Evolutionary conservation across 2,329 filamentous ascomycete species (phyloP), one percentile per base, ranked within the genome.

Genomic region (Fusarium concolor): DNA sequence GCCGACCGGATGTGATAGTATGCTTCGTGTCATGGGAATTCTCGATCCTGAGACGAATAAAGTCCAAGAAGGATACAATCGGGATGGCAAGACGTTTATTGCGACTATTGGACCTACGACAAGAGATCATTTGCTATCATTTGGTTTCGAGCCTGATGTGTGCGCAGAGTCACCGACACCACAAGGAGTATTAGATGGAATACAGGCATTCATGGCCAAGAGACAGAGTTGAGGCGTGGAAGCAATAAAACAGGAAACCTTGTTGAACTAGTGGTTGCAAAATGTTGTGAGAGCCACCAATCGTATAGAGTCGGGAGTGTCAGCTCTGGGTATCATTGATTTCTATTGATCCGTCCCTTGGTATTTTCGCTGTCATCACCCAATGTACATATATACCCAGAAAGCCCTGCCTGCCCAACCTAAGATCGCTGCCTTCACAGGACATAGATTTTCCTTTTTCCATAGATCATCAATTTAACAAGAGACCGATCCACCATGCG

Each of bases 81-180:
- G 74, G 31, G 75, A 76, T 28, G 80, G 79, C 11, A 84, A 77
- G 50, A 90, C 89, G 2, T 89, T 87, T 65, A 83, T 98, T 63
- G 93, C 91, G 15, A 96, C 94, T 0, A 99, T 99, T 78, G 96
- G 96, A 1, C 95, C 96, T 14, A 99, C 96, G 18, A 99, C 96
- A 12, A 86, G 90, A 66, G 89, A 94, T 70, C 89, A 93, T 79
- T 80, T 99, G 17, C 81, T 83, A 20, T 85, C 83, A 2, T 93
- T 93, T 76, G 86, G 81, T 1, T 91, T 89, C 67, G 84, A 89
- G 71, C 89, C 92, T 2, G 89, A 95, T 75, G 91, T 92, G n/a
- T 96, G 91, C 78, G 92, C 96, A 2, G 87, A 87, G 73, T 90
- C 85, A 73, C 96, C 96, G 2, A 97, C 88, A 76, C 92, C 94